Conservation (phyloP, 495 filamentous ascomycete genomes). For the Neurospora intermedia region DNA sequence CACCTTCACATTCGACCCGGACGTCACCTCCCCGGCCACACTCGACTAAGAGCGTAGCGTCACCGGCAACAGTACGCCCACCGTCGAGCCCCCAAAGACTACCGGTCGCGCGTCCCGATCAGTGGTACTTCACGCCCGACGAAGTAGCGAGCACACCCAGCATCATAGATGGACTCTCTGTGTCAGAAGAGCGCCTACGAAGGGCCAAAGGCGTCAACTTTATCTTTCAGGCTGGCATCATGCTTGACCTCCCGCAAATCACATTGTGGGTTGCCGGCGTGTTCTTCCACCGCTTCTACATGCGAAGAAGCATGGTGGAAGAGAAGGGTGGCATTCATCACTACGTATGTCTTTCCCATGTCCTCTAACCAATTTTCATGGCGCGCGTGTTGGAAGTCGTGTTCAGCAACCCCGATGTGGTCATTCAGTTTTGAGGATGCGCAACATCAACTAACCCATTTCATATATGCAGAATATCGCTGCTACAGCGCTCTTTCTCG, state of each 20-base stretch:
- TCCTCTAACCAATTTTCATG: background rate
- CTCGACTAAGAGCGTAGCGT: conserved; percentile 30
- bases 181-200: conserved; percentile 62
- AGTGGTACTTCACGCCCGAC: conserved; percentile 84
- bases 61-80: conserved; percentile 13
- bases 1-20: conserved; percentile 36
- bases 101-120: conserved; percentile 31
- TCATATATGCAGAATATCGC: conserved; percentile 51
- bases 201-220: conserved; percentile 92
- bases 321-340: conserved; percentile 66
- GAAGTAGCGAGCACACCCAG: conserved; percentile 77
- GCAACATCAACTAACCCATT: background rate
- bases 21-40: conserved; percentile 40
- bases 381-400: background rate
- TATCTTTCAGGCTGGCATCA: conserved; percentile 85
- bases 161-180: conserved; percentile 66
- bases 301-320: conserved; percentile 70
- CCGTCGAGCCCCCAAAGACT: conserved; percentile 24
- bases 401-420: background rate
- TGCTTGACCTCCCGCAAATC: conserved; percentile 83
- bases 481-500: conserved; percentile 81
- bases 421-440: background rate
- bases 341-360: conserved; percentile 46
- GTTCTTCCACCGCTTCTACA: conserved; percentile 91
- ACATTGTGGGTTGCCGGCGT: conserved; percentile 86